These are phyloP conservation scores for Urtica urens DNA, from an alignment of 306 rosid species.

Conservation along the genomic window DNA sequence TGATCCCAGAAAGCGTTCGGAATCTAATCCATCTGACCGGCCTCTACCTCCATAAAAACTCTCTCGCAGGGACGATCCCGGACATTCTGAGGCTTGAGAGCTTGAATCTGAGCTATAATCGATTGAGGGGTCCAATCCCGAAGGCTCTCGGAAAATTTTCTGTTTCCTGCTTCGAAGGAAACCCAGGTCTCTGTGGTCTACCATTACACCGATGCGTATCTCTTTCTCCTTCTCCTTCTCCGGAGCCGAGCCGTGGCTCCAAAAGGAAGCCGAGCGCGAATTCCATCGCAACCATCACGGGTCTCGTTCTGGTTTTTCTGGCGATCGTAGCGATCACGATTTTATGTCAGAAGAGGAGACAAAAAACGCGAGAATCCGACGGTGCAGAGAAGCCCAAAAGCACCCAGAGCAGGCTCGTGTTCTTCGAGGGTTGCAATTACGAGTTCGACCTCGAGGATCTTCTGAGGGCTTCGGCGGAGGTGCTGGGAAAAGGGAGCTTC, in stretches of 20 bases:
- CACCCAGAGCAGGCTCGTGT: slow-evolving; percentile 35
- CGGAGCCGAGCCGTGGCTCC: slow-evolving; percentile 24
- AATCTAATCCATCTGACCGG: slow-evolving; percentile 39
- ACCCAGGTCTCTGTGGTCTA: slow-evolving; percentile 54
- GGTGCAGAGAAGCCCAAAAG: slow-evolving; percentile 47
- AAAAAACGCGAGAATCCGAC: slow-evolving; percentile 14
- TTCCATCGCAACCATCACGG: slow-evolving; percentile 32
- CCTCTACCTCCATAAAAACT: slow-evolving; percentile 54
- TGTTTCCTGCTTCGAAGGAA: slow-evolving; percentile 53
- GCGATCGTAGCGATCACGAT: slow-evolving; percentile 3
- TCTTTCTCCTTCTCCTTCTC: slow-evolving; percentile 29
- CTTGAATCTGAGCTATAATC: slow-evolving; percentile 67
- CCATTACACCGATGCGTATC: slow-evolving; percentile 41
- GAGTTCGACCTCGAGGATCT: slow-evolving; percentile 30
- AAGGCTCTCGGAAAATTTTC: slow-evolving; percentile 40
- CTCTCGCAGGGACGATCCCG: slow-evolving; percentile 58
- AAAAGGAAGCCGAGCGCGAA: slow-evolving; percentile 31
- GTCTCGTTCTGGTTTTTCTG: slow-evolving; percentile 20
- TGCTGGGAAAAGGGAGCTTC: slow-evolving; percentile 29
- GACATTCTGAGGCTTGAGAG: slow-evolving; percentile 37
- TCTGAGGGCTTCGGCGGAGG: slow-evolving; percentile 32
- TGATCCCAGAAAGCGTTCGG: slow-evolving; percentile 38
- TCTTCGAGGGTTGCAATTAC: slow-evolving; percentile 25
- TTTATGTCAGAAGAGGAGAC: slow-evolving; percentile 24
- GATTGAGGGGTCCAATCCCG: slow-evolving; percentile 65